These are phyloP conservation scores for Botryococcus braunii DNA, from an alignment of 163 green algal species.

Conservation along the genomic window DNA sequence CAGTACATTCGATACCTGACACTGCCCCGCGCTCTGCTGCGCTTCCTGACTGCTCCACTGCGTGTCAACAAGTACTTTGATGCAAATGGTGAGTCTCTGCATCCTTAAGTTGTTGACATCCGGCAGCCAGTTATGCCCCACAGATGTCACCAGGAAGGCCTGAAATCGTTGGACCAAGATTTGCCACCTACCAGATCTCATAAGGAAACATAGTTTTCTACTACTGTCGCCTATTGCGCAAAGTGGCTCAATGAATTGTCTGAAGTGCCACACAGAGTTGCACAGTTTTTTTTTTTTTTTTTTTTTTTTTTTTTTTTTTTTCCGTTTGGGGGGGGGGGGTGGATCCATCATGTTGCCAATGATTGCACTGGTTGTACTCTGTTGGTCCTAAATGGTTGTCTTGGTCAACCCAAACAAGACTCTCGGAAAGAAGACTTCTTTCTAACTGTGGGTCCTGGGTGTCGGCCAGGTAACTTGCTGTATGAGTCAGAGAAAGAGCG, in stretches of 20 bases:
- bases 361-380: no score
- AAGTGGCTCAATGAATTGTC: background rate
- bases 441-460: background rate
- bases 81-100: conserved; percentile 15
- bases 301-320: no score
- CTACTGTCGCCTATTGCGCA: background rate
- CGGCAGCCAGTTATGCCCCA: no score
- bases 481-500: conserved; percentile 23
- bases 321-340: no score
- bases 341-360: no score
- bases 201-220: background rate
- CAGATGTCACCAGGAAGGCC: no score
- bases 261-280: background rate
- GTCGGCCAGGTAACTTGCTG: conserved; percentile 10
- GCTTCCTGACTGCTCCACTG: conserved; percentile 29
- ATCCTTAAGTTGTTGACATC: no score
- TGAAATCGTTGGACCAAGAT: background rate
- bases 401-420: no score
- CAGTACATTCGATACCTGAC: conserved; percentile 44
- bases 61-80: conserved; percentile 32
- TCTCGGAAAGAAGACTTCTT: no score
- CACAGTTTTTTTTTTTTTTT: no score
- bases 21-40: conserved; percentile 15
- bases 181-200: background rate
- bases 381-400: no score